A percentile compares a stretch with the other conserved stretches of the same genome.
phyloP scores from a whole-genome alignment of 2,329 filamentous ascomycete genomes.

The Sarocladium oryzae region DNA sequence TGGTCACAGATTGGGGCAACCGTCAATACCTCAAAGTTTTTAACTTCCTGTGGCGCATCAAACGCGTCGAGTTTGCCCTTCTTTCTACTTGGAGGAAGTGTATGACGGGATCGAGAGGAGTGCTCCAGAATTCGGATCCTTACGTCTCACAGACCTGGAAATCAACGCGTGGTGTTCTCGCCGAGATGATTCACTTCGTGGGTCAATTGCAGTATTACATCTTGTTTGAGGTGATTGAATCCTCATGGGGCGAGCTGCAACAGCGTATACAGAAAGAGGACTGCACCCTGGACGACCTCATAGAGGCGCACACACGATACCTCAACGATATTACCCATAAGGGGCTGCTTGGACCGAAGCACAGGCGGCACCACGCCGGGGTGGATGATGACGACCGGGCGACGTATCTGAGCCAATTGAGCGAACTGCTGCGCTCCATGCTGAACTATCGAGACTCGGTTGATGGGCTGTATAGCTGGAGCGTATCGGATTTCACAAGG shows the following conservation, averaged over 20 bases:
- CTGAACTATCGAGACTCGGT: slow-evolving; percentile 88
- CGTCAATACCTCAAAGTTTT: slow-evolving; percentile 98
- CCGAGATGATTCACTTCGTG: slow-evolving; percentile 98
- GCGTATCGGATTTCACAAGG: slow-evolving; percentile 85
- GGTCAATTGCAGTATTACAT: slow-evolving; percentile 98
- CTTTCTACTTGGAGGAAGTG: slow-evolving; percentile 87
- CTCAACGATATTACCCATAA: slow-evolving; percentile 94
- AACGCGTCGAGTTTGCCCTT: slow-evolving; percentile 92
- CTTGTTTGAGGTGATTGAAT: slow-evolving; percentile 95
- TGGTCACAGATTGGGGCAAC: slow-evolving; percentile 91
- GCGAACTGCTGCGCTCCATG: slow-evolving; percentile 91
- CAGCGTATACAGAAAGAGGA: slow-evolving; percentile 74
- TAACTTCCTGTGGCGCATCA: slow-evolving; percentile 98
- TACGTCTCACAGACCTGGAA: slow-evolving; percentile 81
- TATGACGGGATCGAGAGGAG: slow-evolving; percentile 91
- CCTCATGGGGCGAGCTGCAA: slow-evolving; percentile 88
- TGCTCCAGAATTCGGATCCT: slow-evolving; percentile 66
- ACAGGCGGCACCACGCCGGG: slow-evolving; percentile 27
- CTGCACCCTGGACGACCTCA: slow-evolving; percentile 90
- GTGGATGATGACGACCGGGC: slow-evolving; percentile 59
- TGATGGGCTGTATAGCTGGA: slow-evolving; percentile 90
- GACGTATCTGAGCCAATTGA: slow-evolving; percentile 82
- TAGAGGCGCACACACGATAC: slow-evolving; percentile 84
- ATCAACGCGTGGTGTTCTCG: slow-evolving; percentile 75
- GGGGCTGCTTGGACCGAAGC: slow-evolving; percentile 74